A percentile compares a stretch with the other conserved stretches of the same genome.
phyloP scores from a whole-genome alignment of 75 land plant species.

The Cunninghamia lanceolata region DNA sequence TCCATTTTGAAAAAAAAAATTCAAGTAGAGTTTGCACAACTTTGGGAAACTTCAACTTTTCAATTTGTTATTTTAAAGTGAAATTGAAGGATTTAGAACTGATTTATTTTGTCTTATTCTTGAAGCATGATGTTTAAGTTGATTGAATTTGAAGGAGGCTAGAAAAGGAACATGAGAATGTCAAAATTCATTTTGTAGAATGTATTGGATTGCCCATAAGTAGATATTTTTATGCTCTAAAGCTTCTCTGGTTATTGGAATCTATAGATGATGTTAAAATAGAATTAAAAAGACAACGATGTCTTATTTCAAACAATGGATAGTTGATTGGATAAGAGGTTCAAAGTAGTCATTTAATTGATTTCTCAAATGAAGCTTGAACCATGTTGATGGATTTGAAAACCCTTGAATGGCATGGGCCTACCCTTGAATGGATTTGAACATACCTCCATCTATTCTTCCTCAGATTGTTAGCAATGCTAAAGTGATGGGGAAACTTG shows the following conservation, averaged over 20 bases:
- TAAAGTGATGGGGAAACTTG: slow-evolving; percentile 63
- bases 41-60: not conserved
- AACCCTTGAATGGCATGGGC: slow-evolving; percentile 73
- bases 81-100: not conserved
- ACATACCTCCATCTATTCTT: slow-evolving; percentile 61
- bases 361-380: slow-evolving; percentile 87
- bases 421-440: slow-evolving; percentile 54
- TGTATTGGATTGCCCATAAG: slow-evolving; percentile 85
- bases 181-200: slow-evolving; percentile 74
- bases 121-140: not conserved
- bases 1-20: not conserved
- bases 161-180: slow-evolving; percentile 77
- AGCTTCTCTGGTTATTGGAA: slow-evolving; percentile 90
- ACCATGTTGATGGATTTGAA: slow-evolving; percentile 89
- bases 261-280: slow-evolving; percentile 69
- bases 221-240: slow-evolving; percentile 92
- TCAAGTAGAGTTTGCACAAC: not conserved
- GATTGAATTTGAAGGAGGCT: slow-evolving; percentile 50
- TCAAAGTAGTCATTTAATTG: slow-evolving; percentile 85
- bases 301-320: slow-evolving; percentile 90
- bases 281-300: slow-evolving; percentile 64
- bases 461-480: slow-evolving; percentile 85
- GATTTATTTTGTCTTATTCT: not conserved
- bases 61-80: not conserved
- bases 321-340: slow-evolving; percentile 88